phyloP scores from a whole-genome alignment of 352 stramenopile genomes.

The Aphanomyces stellatus region DNA sequence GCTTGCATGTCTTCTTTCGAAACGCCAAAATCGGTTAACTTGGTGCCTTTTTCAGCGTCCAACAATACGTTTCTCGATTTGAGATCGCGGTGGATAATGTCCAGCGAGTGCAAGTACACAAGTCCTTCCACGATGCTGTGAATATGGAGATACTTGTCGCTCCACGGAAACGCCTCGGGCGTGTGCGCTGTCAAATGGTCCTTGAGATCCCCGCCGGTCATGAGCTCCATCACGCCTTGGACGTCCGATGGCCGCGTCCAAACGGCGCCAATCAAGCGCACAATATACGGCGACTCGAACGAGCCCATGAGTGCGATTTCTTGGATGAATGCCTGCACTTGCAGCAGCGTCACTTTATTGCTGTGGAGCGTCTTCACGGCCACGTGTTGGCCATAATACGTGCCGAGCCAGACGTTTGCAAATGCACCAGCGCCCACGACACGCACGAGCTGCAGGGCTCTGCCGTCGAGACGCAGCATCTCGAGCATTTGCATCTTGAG shows the following conservation, averaged over 20 bases:
- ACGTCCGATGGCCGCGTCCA: constrained; percentile 4
- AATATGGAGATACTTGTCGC: constrained; percentile 59
- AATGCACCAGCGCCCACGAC: neutral
- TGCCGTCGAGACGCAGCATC: neutral
- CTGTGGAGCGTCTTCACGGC: neutral
- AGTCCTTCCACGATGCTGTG: constrained; percentile 56
- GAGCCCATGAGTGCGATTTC: constrained; percentile 11
- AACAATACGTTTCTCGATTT: constrained; percentile 60
- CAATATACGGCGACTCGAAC: neutral
- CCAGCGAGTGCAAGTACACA: constrained; percentile 60
- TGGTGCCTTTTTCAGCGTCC: constrained; percentile 40
- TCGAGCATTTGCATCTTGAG: no score
- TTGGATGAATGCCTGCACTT: neutral
- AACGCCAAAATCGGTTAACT: constrained; percentile 61
- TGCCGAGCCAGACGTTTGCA: neutral
- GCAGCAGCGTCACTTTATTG: no score
- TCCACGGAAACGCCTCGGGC: constrained; percentile 35
- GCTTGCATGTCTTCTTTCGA: constrained; percentile 31
- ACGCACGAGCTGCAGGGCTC: neutral
- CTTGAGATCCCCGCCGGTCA: constrained; percentile 35
- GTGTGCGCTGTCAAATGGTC: neutral
- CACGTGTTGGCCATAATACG: neutral
- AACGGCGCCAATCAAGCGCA: neutral
- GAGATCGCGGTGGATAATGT: constrained; percentile 51
- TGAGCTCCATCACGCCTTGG: constrained; percentile 27